Base-by-base conservation (phyloP, 768 basidiomycete genomes). In the Hygrophoropsis aurantiaca region DNA sequence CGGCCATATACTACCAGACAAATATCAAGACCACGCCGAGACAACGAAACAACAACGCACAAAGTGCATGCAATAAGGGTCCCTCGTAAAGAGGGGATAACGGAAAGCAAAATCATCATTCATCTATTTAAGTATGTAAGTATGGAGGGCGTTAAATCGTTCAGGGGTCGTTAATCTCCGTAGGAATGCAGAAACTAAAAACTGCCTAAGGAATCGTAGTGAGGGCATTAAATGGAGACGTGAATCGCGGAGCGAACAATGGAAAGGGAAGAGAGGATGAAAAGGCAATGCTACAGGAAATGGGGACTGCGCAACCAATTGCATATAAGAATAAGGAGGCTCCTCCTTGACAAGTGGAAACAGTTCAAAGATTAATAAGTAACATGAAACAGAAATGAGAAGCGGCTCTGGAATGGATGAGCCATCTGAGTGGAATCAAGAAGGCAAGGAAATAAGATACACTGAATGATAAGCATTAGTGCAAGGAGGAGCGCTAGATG, bases 351-450 rank as follows among this genome's bases (percentile, higher is more conserved):
- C 58, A 55, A 68, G 60, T 48, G 55, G 55, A 61, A 62, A 67
- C 64, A 68, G 63, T 64, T 62, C 52, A 63, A 59, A 56, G 62
- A 61, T 44, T 38, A 54, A 67, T 67, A 68, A 67, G 67, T 67
- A 51, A 59, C 62, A 62, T 32, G 34, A 13, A 38, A 16, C 16
- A 23, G 21, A 37, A 54, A 55, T 46, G 34, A 40, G 16, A 39
- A 38, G 43, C 50, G 61, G 61, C 62, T 51, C 57, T 56, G 67
- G 58, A 65, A 53, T 65, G 62, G 40, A 65, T 63, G 65, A 65
- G 60, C 62, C 59, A 33, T 52, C 51, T 47, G 57, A 53, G 47
- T 24, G 34, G 27, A 56, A 56, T 40, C 60, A 43, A 38, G 21
- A 57, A 63, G 53, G 35, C 19, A 53, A 62, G 61, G 59, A 65